These are phyloP conservation scores for Ganoderma boninense DNA, from an alignment of 1,284 basidiomycete species.

Conservation along the genomic window DNA sequence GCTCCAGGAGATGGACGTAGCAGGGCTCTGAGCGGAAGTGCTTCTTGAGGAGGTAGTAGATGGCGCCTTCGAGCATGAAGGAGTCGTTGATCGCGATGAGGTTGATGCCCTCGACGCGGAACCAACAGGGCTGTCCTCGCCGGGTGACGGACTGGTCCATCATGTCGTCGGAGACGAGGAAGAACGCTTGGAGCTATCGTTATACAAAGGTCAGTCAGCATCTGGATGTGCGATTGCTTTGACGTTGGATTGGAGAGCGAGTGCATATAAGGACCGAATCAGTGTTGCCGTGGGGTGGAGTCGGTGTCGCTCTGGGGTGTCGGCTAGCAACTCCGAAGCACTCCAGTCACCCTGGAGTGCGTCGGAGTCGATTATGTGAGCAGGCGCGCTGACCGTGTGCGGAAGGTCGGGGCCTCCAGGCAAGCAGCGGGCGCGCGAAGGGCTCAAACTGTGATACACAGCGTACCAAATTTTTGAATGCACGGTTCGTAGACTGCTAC, in stretches of 20 bases:
- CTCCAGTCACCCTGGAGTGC: background rate
- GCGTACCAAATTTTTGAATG: too few relatives aligned
- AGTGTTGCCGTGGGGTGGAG: background rate
- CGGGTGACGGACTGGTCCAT: slow-evolving; percentile 97
- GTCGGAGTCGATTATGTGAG: background rate
- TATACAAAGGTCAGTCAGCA: background rate
- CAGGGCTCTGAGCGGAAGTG: slow-evolving; percentile 87
- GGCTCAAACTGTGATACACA: too few relatives aligned
- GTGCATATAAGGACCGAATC: background rate
- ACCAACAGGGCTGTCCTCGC: slow-evolving; percentile 99
- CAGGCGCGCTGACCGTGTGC: background rate
- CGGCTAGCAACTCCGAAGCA: background rate
- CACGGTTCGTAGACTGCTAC: too few relatives aligned
- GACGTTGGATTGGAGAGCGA: too few relatives aligned
- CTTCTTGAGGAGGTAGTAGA: slow-evolving; percentile 90
- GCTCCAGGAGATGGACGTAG: slow-evolving; percentile 90
- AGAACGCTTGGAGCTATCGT: slow-evolving; percentile 92
- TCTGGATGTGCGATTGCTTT: background rate
- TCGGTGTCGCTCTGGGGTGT: background rate
- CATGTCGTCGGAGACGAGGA: slow-evolving; percentile 98
- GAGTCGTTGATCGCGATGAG: slow-evolving; percentile 97
- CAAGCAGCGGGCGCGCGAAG: too few relatives aligned
- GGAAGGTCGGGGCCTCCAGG: too few relatives aligned
- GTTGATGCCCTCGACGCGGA: slow-evolving; percentile 78
- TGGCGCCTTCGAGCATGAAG: slow-evolving; percentile 96